Percentiles rank a stretch among this genome's conserved stretches.
Evolutionary conservation across 768 basidiomycete species (phyloP).

Genomic region (Boletus sensibilis): DNA sequence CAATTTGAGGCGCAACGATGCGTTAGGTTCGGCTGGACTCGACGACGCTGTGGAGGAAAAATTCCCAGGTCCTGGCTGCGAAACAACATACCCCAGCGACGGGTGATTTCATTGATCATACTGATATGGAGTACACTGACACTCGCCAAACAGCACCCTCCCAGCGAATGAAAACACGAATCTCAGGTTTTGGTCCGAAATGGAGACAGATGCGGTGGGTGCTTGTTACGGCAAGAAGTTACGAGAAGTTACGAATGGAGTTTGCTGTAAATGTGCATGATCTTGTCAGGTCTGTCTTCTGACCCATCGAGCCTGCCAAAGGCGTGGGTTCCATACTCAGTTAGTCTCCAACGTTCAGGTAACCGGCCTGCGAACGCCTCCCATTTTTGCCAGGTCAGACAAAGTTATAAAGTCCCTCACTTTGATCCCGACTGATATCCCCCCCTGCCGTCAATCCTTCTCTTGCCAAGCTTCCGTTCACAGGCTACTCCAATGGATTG

Average conservation of each 20-base stretch:
- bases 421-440: slow-evolving; percentile 2
- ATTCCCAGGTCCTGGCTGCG: neutral
- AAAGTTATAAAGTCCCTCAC: slow-evolving; percentile 33
- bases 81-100: slow-evolving; percentile 9
- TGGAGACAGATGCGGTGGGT: slow-evolving; percentile 29
- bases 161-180: slow-evolving; percentile 21
- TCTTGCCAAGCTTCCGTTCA: slow-evolving; percentile 11
- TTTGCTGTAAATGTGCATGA: slow-evolving; percentile 29
- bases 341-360: slow-evolving; percentile 17
- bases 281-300: slow-evolving; percentile 31
- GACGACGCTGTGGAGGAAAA: neutral
- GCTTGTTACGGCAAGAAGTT: slow-evolving; percentile 26
- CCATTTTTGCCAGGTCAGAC: slow-evolving; percentile 22
- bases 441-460: slow-evolving; percentile 24
- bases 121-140: slow-evolving; percentile 19
- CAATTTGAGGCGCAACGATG: slow-evolving; percentile 4
- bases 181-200: slow-evolving; percentile 25
- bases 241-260: slow-evolving; percentile 29
- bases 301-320: slow-evolving; percentile 30
- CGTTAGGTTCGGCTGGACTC: neutral
- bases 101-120: slow-evolving; percentile 29
- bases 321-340: slow-evolving; percentile 33
- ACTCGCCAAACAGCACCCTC: neutral
- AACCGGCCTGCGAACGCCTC: slow-evolving; percentile 17
- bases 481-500: slow-evolving; percentile 12